A percentile compares a stretch with the other conserved stretches of the same genome.
phyloP scores from a whole-genome alignment of 2,329 filamentous ascomycete genomes.

The Fusarium anguioides region DNA sequence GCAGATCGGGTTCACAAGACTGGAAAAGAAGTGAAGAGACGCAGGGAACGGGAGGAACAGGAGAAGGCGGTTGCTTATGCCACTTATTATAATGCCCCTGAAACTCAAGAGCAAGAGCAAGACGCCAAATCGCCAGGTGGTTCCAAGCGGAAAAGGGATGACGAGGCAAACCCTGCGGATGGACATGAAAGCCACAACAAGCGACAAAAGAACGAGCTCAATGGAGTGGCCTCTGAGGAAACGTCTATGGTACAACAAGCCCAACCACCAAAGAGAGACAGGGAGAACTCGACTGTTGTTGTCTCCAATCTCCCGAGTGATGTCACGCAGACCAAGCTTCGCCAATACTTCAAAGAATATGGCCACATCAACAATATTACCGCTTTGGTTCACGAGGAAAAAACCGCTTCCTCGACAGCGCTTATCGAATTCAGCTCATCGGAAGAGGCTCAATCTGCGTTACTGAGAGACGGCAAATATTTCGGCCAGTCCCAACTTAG shows the following conservation, averaged over 20 bases:
- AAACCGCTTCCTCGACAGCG: constrained; percentile 72
- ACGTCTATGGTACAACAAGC: constrained; percentile 18
- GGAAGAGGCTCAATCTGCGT: constrained; percentile 84
- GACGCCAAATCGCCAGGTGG: constrained; percentile 53
- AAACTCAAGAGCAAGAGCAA: constrained; percentile 31
- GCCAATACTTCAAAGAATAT: constrained; percentile 92
- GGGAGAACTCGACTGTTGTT: constrained; percentile 88
- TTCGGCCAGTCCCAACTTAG: constrained; percentile 78
- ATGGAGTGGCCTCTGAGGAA: constrained; percentile 42
- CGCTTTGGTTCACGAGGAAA: constrained; percentile 68
- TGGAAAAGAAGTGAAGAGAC: constrained; percentile 70
- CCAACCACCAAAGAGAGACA: constrained; percentile 75
- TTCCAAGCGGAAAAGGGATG: constrained; percentile 80
- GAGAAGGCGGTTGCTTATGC: constrained; percentile 67
- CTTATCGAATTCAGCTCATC: constrained; percentile 85
- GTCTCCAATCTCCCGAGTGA: constrained; percentile 80
- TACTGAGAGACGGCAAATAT: constrained; percentile 83
- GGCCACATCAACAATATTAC: constrained; percentile 84
- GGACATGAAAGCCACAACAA: constrained; percentile 68
- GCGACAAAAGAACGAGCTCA: constrained; percentile 67
- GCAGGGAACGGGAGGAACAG: constrained; percentile 73
- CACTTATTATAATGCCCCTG: constrained; percentile 50
- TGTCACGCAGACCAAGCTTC: constrained; percentile 76
- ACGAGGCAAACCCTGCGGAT: constrained; percentile 57
- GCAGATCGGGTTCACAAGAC: constrained; percentile 79